A percentile compares a stretch with the other conserved stretches of the same genome.
phyloP scores from a whole-genome alignment of 768 basidiomycete genomes.

The Boletus rufocinnamomeus region DNA sequence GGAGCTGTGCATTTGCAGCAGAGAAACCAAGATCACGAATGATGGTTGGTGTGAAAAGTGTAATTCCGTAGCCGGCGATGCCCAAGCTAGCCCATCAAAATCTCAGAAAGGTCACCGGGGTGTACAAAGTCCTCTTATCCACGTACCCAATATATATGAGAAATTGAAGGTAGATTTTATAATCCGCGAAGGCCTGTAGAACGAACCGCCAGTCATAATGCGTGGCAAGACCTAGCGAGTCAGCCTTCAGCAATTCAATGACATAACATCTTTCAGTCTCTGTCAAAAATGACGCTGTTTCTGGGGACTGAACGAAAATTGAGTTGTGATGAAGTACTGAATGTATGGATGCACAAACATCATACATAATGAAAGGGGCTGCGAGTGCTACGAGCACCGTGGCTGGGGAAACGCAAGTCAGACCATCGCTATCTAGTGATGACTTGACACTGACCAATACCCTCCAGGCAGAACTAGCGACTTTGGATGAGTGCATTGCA shows the following conservation, averaged over 20 bases:
- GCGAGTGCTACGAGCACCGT: constrained; percentile 17
- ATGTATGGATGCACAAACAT: constrained; percentile 37
- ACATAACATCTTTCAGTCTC: constrained; percentile 40
- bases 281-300: constrained; percentile 17
- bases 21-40: constrained; percentile 50
- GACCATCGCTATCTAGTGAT: background rate
- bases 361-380: constrained; percentile 50
- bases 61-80: background rate
- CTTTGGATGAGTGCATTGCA: constrained; percentile 3
- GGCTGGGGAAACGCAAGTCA: constrained; percentile 4
- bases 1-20: constrained; percentile 47
- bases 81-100: background rate
- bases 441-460: constrained; percentile 13
- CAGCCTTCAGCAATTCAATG: constrained; percentile 42
- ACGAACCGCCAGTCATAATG: constrained; percentile 46
- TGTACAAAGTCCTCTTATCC: background rate
- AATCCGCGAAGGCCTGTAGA: constrained; percentile 48
- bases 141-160: constrained; percentile 42
- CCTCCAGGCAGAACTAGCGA: constrained; percentile 33
- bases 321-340: background rate
- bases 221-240: constrained; percentile 43
- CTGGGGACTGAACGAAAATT: constrained; percentile 8
- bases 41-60: background rate
- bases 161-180: constrained; percentile 37
- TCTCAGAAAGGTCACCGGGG: background rate